phyloP scores from a whole-genome alignment of 371 early-diverging fungal genomes.

The Batrachochytrium dendrobatidis region DNA sequence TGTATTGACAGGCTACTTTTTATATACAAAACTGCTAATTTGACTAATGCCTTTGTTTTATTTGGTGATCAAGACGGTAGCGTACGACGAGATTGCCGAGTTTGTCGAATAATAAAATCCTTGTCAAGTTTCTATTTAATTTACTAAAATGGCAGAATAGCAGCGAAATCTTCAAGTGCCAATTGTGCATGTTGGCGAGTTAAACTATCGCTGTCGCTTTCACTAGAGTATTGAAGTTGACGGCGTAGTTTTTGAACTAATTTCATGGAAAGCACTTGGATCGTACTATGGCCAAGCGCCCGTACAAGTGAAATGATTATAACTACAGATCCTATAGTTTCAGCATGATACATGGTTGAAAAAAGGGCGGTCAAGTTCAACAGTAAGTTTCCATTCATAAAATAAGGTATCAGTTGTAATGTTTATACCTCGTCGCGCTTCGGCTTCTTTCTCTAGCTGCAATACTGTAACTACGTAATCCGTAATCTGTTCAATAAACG shows the following conservation, averaged over 20 bases:
- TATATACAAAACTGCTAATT: background rate
- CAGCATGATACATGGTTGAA: no score
- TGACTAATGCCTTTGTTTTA: background rate
- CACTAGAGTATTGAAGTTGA: constrained; percentile 54
- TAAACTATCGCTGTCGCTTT: constrained; percentile 58
- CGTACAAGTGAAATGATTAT: constrained; percentile 60
- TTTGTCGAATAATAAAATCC: background rate
- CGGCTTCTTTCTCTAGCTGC: constrained; percentile 49
- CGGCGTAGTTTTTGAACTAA: constrained; percentile 49
- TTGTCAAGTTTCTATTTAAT: background rate
- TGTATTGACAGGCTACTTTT: background rate
- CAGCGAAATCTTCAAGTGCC: constrained; percentile 52
- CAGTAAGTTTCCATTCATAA: no score
- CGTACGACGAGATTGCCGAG: background rate
- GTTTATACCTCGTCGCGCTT: constrained; percentile 53
- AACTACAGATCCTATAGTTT: constrained; percentile 53
- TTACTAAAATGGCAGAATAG: background rate
- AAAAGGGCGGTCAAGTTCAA: no score
- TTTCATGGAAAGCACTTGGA: constrained; percentile 51
- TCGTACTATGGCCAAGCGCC: constrained; percentile 50
- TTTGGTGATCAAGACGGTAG: background rate
- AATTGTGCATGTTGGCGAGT: constrained; percentile 57
- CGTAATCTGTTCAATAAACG: constrained; percentile 54
- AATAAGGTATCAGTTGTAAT: no score
- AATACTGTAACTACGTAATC: constrained; percentile 62